These are phyloP conservation scores for Coniochaeta sp. DNA, from an alignment of 2,329 filamentous ascomycete species.

Conservation along the genomic window DNA sequence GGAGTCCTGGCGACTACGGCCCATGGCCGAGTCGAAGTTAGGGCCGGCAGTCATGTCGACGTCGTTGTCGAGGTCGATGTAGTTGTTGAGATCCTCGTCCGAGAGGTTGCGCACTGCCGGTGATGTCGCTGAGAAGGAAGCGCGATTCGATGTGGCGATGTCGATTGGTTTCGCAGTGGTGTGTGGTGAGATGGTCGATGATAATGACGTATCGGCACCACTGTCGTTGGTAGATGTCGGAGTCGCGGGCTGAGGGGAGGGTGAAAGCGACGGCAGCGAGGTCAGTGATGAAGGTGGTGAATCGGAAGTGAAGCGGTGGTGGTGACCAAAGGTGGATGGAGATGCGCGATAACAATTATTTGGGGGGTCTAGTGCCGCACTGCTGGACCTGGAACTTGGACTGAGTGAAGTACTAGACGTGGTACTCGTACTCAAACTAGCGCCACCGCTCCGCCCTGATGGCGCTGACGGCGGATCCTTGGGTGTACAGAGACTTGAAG, in stretches of 20 bases:
- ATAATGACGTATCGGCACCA: conserved; percentile 11
- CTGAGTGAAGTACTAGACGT: too few species aligned
- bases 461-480: conserved; percentile 5
- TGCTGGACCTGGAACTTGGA: conserved; percentile 6
- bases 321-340: conserved; percentile 15
- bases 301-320: conserved; percentile 15
- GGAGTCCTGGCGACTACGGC: conserved; percentile 55
- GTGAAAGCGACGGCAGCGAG: conserved; percentile 25
- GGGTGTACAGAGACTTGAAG: background rate
- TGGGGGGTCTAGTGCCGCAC: conserved; percentile 16
- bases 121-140: conserved; percentile 15
- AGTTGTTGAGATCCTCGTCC: conserved; percentile 14
- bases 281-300: conserved; percentile 23
- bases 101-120: conserved; percentile 9
- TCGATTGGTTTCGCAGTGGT: conserved; percentile 28
- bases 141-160: conserved; percentile 20
- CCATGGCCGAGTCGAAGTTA: conserved; percentile 50
- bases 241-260: conserved; percentile 37
- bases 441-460: conserved; percentile 4
- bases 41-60: conserved; percentile 53
- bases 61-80: conserved; percentile 22
- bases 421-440: background rate
- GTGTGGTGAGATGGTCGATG: too few species aligned
- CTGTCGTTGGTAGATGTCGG: conserved; percentile 26
- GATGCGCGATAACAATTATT: conserved; percentile 32